Evolutionary conservation across 2,329 filamentous ascomycete species (phyloP), one percentile per base, ranked within the genome.

Genomic region (Diaporthe caulivora): DNA sequence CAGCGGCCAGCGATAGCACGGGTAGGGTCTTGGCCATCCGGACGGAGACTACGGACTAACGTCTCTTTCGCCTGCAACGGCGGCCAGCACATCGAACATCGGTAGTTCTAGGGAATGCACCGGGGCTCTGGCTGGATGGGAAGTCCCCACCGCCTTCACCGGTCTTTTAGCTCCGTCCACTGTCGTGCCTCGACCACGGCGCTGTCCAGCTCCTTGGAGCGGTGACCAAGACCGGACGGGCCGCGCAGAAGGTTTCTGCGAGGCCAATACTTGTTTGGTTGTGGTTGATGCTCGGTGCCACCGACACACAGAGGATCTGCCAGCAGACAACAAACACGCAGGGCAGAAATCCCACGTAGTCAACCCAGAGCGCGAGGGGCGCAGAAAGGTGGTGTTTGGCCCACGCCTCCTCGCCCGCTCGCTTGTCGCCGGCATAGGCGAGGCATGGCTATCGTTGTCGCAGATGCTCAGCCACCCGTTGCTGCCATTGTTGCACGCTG

Each of bases 151-250:
- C 60, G 47, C 26, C 64, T 24, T 74, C 70, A 74, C 72, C 72
- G 72, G 70, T 72, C 64, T 74, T 74, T 64, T 72, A 65, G 70
- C 70, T 72, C 69, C 72, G 62, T 54, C 60, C 60, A 74, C n/a
- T 70, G 44, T 64, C 49, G 49, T 67, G 64, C 70, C 53, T 69
- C 62, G 15, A 72, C 65, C 70, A 69, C 70, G 70, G 69, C n/a
- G 40, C 47, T 67, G 15, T 40, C 40, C 47, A 60, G 37, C 29
- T 60, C 40, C 64, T 68, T 49, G 73, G 55, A 55, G 57, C 31
- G 70, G 73, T 70, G 26, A 72, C 31, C 31, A 29, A 62, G 47
- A 11, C 57, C 31, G 62, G 62, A 26, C 47, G 44, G 62, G 31
- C 62, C 62, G 62, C 34, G 53, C 24, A 53, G 53, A 67, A 72